Base-by-base conservation (phyloP, 306 rosid genomes). In the Begonia peltatifolia region DNA sequence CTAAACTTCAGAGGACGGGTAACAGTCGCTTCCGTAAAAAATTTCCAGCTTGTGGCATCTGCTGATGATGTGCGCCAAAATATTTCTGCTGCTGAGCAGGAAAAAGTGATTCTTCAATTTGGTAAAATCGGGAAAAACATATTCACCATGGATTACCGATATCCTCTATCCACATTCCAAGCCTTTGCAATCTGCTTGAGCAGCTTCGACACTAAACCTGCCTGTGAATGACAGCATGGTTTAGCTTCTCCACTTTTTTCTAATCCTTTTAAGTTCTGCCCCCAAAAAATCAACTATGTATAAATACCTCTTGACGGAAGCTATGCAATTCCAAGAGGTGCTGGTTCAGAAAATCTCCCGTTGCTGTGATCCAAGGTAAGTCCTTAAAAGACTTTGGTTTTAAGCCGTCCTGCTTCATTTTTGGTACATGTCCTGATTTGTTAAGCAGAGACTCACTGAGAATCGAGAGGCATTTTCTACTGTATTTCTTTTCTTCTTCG, bases 171-270 rank as follows among this genome's bases (percentile, higher is more conserved):
- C 12, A 85, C 97, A 41, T 90, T 90, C 77, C 97, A 85, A 74
- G 97, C 97, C 41, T 85, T 90, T 38, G 90, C 95, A 56, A 83
- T 85, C 47, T 85, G 97, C 69, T 73, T 85, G 70, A 90, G 95
- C 62, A 85, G 97, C 81, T 90, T 90, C 43, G 97, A 85, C 81
- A 90, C 95, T 3, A 90, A 90, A 77, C 95, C 95, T 47, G 94
- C 87, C 54, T 90, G 95, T 70, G 97, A 90, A 77, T 89, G 80
- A 89, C 52, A 50, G 38, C 38, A 30, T 30, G 38, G 55, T 62
- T 58, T 6, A 41, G 42, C 13, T 6, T 12, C 48, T 44, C 48
- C 14, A 11, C 14, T 44, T 2, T 44, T 44, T 44, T 44, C 48
- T 4, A 30, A 4, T 30, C 5, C 38, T 30, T 30, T 6, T 30